phyloP scores from a whole-genome alignment of 2,329 filamentous ascomycete genomes.

The Diaporthe nobilis region DNA sequence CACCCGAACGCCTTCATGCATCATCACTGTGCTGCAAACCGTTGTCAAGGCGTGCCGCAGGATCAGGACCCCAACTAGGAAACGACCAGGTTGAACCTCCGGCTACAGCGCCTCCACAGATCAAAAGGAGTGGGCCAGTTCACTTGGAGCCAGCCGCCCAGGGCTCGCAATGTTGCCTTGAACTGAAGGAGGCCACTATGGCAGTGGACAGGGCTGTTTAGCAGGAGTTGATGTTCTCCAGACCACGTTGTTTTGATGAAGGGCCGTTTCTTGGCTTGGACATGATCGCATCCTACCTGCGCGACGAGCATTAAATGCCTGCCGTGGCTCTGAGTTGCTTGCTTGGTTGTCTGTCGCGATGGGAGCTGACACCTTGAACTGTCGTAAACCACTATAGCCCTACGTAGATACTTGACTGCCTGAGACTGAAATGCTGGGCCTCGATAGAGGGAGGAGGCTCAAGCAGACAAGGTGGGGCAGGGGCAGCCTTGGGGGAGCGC shows the following conservation, averaged over 20 bases:
- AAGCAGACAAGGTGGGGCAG: constrained; percentile 31
- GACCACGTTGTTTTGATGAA: constrained; percentile 28
- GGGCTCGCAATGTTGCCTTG: neutral
- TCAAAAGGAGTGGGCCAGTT: neutral
- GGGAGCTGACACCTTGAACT: constrained; percentile 9
- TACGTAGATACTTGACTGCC: constrained; percentile 41
- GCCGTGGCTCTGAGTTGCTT: constrained; percentile 20
- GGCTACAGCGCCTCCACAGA: neutral
- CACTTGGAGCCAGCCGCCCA: neutral
- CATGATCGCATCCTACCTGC: neutral
- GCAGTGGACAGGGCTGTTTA: neutral
- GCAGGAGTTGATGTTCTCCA: constrained; percentile 7
- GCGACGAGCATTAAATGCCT: constrained; percentile 26
- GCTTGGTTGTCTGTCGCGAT: constrained; percentile 26
- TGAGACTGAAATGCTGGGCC: constrained; percentile 34
- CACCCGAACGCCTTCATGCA: neutral
- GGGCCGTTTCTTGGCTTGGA: neutral
- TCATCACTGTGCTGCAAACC: constrained; percentile 18
- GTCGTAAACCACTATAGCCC: constrained; percentile 41
- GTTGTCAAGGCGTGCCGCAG: neutral
- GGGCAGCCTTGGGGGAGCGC: constrained; percentile 16
- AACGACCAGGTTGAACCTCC: neutral
- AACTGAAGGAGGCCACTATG: neutral
- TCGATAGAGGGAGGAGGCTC: constrained; percentile 23
- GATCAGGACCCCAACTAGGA: neutral